A percentile compares a stretch with the other conserved stretches of the same genome.
phyloP scores from a whole-genome alignment of 2,329 filamentous ascomycete species.

The Cadophora sp. region DNA sequence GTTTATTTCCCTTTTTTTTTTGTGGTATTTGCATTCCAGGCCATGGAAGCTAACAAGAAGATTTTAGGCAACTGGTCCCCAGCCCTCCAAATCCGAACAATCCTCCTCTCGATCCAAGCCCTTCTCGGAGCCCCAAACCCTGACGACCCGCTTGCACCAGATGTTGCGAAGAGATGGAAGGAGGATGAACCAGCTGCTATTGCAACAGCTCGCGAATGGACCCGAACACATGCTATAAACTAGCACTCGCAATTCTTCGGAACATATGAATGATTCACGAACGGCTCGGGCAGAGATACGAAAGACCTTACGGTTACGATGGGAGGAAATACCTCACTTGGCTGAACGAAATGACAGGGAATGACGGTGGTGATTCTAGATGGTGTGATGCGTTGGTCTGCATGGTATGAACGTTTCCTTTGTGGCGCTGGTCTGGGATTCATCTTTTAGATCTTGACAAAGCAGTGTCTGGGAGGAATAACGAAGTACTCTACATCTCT shows the following conservation, averaged over 20 bases:
- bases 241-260: slow-evolving; percentile 20
- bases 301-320: background rate
- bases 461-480: background rate
- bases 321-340: background rate
- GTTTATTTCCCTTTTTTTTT: background rate
- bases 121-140: slow-evolving; percentile 95
- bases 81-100: slow-evolving; percentile 95
- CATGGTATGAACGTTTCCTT: slow-evolving; percentile 20
- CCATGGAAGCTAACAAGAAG: slow-evolving; percentile 29
- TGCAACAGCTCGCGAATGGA: slow-evolving; percentile 92
- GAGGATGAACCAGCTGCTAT: slow-evolving; percentile 94
- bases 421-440: slow-evolving; percentile 18
- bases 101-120: slow-evolving; percentile 97
- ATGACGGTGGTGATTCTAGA: slow-evolving; percentile 25
- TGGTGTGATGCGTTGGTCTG: slow-evolving; percentile 20
- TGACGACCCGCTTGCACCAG: slow-evolving; percentile 96
- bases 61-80: slow-evolving; percentile 94
- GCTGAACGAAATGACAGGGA: slow-evolving; percentile 16
- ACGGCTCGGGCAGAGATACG: slow-evolving; percentile 3
- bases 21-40: background rate
- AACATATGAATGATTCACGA: slow-evolving; percentile 21
- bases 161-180: slow-evolving; percentile 98
- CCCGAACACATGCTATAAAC: slow-evolving; percentile 53
- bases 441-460: slow-evolving; percentile 27
- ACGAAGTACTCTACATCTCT: background rate